These are phyloP conservation scores for Galerina marginata DNA, from an alignment of 768 basidiomycete genomes.

Conservation along the genomic window DNA sequence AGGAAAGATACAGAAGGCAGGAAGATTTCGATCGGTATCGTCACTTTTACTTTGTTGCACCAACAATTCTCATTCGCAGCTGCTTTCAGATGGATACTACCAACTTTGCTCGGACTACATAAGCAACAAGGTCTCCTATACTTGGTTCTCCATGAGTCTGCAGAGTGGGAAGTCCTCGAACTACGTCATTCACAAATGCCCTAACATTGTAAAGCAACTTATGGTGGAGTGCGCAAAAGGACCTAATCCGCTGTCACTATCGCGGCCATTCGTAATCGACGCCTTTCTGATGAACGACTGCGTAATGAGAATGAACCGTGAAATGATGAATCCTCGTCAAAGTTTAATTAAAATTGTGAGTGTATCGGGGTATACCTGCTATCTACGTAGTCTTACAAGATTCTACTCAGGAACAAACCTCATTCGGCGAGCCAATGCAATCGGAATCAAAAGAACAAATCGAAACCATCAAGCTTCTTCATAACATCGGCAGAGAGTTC, in stretches of 20 bases:
- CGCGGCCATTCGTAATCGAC: slow-evolving; percentile 10
- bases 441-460: not conserved
- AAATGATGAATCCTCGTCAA: not conserved
- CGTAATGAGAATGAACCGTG: not conserved
- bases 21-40: not conserved
- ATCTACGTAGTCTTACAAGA: too few relatives aligned
- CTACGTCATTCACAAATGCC: slow-evolving; percentile 4
- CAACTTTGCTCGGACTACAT: not conserved
- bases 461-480: not conserved
- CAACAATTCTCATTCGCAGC: not conserved
- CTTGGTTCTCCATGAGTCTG: slow-evolving; percentile 11
- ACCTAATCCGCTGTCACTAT: not conserved
- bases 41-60: not conserved
- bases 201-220: not conserved
- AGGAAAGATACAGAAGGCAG: not conserved
- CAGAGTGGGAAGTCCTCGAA: not conserved
- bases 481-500: slow-evolving; percentile 4
- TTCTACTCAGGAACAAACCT: too few relatives aligned
- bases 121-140: not conserved
- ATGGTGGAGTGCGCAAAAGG: slow-evolving; percentile 1
- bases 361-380: too few relatives aligned
- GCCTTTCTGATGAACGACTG: slow-evolving; percentile 9
- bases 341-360: not conserved
- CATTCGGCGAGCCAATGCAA: too few relatives aligned
- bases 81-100: slow-evolving; percentile 6